Base-by-base conservation (phyloP, 2,329 filamentous ascomycete species). In the Bipolaris victoriae region DNA sequence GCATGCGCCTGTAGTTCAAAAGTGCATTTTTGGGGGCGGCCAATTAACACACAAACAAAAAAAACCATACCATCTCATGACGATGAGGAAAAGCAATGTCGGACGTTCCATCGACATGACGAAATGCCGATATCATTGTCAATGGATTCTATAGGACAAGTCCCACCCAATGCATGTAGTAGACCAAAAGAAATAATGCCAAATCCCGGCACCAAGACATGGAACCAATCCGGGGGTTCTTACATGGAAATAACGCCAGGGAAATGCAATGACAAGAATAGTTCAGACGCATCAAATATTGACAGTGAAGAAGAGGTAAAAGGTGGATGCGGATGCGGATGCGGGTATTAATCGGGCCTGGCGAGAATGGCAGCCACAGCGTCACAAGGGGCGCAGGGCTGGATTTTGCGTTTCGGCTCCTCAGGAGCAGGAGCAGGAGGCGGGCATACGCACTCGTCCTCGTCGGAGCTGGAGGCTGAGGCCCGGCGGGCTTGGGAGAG, bases 341-440 rank as follows among this genome's bases (percentile, higher is more conserved):
- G 22, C 22, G 11, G 58, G 37, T 47, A 64, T 63, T 49, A 63
- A 57, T 60, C 65, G 52, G 41, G 65, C n/a, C 60, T 52, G 20
- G 60, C 67, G 16, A 69, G 61, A 24, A 69, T 69, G 36, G 66
- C 65, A 40, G 65, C 65, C 29, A 69, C 68, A 35, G 66, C 67
- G 15, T 69, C 67, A 53, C 67, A 68, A n/a, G 65, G 67, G 40
- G 65, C 64, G 37, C 58, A 62, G 3, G 57, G 60, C 20, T 67
- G 55, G 3, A 59, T 49, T 43, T 67, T 69, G 18, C 61, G 63
- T 49, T 63, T 64, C 3, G 63, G 62, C 29, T 52, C 46, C 18
- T 61, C 58, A 15, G 44, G n/a, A 16, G 60, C 58, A 16, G 44
- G 26, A 1, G 64, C 58, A n/a, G 40, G 40, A 4, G 65, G 60